Conservation (phyloP, 2,329 filamentous ascomycete species). For the Nigrograna mackinnonii region DNA sequence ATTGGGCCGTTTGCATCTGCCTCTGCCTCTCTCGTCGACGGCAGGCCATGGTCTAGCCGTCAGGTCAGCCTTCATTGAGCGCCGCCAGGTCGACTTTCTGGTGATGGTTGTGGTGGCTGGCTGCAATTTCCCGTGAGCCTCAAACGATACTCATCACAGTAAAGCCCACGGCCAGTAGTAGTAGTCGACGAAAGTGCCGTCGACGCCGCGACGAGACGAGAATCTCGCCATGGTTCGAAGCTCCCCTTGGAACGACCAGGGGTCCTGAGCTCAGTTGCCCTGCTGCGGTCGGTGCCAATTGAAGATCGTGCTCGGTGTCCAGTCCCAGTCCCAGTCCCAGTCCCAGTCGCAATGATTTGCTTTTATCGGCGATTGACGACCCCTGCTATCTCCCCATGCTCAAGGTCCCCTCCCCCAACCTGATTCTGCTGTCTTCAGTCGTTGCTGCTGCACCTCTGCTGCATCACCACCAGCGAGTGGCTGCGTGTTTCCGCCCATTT, state of each 20-base stretch:
- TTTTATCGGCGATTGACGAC: conserved; percentile 25
- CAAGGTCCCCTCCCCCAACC: too few relatives aligned
- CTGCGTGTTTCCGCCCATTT: conserved; percentile 3
- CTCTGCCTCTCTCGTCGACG: too few relatives aligned
- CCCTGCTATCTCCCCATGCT: conserved; percentile 5
- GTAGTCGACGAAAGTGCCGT: conserved; percentile 21
- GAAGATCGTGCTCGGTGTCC: conserved; percentile 21
- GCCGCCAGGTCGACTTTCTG: too few relatives aligned
- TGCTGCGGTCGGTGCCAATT: conserved; percentile 21
- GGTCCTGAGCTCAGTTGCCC: conserved; percentile 23
- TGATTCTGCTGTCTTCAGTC: conserved; percentile 5
- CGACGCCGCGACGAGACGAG: conserved; percentile 25
- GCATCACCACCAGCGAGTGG: conserved; percentile 6
- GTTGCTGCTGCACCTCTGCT: conserved; percentile 7
- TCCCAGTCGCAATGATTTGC: background rate
- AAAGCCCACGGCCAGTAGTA: conserved; percentile 21
- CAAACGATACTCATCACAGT: conserved; percentile 21
- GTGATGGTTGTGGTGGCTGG: conserved; percentile 27
- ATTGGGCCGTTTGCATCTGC: too few relatives aligned
- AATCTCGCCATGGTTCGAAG: conserved; percentile 4
- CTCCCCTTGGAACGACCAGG: conserved; percentile 7
- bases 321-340: background rate
- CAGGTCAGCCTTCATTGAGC: too few relatives aligned
- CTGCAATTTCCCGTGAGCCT: conserved; percentile 30
- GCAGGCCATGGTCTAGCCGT: too few relatives aligned